Percentiles rank a stretch among this genome's conserved stretches.
These are phyloP conservation scores for Nephelium lappaceum DNA, from an alignment of 345 rosid genomes.

Conservation along the genomic window DNA sequence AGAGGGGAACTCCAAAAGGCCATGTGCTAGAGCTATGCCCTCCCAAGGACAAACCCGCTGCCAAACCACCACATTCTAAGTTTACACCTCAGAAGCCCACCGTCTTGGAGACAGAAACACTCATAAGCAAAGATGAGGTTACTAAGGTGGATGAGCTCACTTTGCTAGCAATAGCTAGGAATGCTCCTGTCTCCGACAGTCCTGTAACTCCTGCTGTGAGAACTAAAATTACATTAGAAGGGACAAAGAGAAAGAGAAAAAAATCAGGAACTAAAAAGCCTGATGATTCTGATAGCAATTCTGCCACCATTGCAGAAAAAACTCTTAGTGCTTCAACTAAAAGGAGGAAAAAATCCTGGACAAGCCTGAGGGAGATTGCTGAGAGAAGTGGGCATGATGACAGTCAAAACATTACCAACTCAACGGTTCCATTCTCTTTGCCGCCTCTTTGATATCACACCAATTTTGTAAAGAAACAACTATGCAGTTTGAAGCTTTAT, in stretches of 20 bases:
- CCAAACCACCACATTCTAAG: conserved; percentile 14
- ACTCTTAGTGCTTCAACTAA: conserved; percentile 37
- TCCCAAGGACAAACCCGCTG: conserved; percentile 21
- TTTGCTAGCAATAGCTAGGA: conserved; percentile 30
- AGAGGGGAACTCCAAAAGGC: conserved; percentile 58
- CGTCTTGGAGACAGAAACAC: conserved; percentile 11
- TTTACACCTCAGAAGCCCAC: conserved; percentile 21
- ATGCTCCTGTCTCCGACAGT: conserved; percentile 13
- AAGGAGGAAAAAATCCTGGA: conserved; percentile 57
- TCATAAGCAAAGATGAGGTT: conserved; percentile 18
- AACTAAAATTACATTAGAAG: conserved; percentile 38
- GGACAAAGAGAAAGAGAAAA: conserved; percentile 48
- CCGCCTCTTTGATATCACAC: neutral
- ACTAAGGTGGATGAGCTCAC: conserved; percentile 1
- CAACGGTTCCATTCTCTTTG: conserved; percentile 39
- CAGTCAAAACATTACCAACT: conserved; percentile 17
- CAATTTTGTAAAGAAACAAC: neutral
- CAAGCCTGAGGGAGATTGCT: conserved; percentile 52
- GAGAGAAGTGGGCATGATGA: conserved; percentile 32
- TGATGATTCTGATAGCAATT: conserved; percentile 32
- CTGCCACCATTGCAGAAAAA: conserved; percentile 18
- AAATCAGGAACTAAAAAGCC: conserved; percentile 38
- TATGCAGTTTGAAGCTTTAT: neutral
- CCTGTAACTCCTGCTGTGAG: conserved; percentile 37
- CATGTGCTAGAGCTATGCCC: conserved; percentile 52